Evolutionary conservation across 176 grass and related monocot genomes (phyloP).

Genomic region (Oryza glumipatula): DNA sequence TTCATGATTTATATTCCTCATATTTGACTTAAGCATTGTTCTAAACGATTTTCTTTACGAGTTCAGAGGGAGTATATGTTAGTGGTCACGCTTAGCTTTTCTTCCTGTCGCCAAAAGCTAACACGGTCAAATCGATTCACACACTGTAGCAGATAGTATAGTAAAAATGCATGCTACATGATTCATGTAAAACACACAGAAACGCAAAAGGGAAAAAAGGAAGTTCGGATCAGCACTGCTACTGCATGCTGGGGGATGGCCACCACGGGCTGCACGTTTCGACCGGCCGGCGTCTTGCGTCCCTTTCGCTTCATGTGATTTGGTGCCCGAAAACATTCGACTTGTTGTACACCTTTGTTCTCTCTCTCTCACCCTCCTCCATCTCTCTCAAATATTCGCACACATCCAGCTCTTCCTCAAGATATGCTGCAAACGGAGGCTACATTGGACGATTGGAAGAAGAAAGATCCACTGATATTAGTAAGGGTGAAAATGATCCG

Average conservation of each 20-base stretch:
- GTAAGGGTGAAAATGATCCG: background rate
- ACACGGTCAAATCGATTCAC: background rate
- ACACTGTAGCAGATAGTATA: background rate
- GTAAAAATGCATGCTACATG: background rate
- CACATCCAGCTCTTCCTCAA: constrained; percentile 11
- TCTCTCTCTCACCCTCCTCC: background rate
- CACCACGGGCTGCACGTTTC: constrained; percentile 38
- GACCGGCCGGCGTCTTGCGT: background rate
- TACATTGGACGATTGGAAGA: background rate
- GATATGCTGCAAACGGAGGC: background rate
- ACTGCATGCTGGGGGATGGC: background rate
- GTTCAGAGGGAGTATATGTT: background rate
- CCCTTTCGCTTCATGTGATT: constrained; percentile 16
- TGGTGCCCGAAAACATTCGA: constrained; percentile 27
- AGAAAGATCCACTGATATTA: background rate
- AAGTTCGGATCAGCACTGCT: background rate
- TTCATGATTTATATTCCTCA: no score
- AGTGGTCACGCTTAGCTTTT: background rate
- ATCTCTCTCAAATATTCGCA: background rate
- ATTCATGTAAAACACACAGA: constrained; percentile 21
- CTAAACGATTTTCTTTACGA: no score
- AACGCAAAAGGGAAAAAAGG: background rate
- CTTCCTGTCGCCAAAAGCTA: background rate
- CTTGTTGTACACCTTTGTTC: constrained; percentile 13
- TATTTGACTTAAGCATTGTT: no score